Evolutionary conservation across 345 rosid genomes (phyloP).

Genomic region (Eucalyptus sp.): DNA sequence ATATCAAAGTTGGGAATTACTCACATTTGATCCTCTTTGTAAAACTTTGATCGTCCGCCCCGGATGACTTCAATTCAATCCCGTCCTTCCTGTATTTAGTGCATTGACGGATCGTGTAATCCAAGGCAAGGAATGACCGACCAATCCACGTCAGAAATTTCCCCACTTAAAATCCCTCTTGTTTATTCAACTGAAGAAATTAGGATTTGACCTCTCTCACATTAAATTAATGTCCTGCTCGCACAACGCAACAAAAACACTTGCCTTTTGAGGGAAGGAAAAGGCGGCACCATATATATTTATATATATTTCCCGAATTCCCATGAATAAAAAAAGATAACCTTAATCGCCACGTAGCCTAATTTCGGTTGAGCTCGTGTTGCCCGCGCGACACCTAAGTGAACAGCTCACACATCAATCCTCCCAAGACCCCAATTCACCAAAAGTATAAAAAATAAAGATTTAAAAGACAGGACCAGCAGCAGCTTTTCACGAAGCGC

Average conservation of each 20-base stretch:
- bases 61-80: not conserved
- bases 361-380: not conserved
- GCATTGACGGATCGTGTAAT: not conserved
- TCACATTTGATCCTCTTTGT: not conserved
- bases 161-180: not conserved
- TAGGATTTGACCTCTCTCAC: not conserved
- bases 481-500: not conserved
- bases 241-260: not conserved
- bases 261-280: not conserved
- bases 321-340: not conserved
- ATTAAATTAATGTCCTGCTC: not conserved
- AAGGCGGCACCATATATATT: not conserved
- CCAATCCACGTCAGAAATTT: not conserved
- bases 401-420: not conserved
- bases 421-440: not conserved
- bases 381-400: not conserved
- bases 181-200: not conserved
- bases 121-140: not conserved
- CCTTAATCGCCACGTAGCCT: not conserved
- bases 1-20: not conserved
- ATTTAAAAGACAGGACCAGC: not conserved
- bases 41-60: not conserved
- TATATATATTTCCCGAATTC: not conserved
- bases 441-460: not conserved
- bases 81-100: not conserved